Base-by-base conservation (phyloP, 2,329 filamentous ascomycete genomes). In the Penicillium griseofulvum region DNA sequence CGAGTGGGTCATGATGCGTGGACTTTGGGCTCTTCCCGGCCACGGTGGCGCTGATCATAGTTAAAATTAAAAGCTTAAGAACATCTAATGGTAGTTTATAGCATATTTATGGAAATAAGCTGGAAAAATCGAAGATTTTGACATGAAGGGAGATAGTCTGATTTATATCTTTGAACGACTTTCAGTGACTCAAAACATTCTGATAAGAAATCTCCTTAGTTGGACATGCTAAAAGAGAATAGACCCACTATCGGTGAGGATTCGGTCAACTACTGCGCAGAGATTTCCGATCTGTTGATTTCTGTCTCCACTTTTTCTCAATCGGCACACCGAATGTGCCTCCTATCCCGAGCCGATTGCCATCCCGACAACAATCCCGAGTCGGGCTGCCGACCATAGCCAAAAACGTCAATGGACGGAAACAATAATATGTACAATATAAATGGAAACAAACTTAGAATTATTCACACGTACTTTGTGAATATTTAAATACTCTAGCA, bases 271-370 rank as follows among this genome's bases (percentile, higher is more conserved):
- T 56, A 51, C 60, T 56, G 56, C 19, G 59, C 54, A 60, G 56
- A 60, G 56, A 56, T 56, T 62, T 60, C 42, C 47, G 55, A 57
- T 63, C 55, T n/a, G 56, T 52, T 55, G 55, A 46, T 44, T 42
- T 55, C 39, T 42, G 55, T 14, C 33, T 33, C 63, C 61, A 63
- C 61, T 33, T 4, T 24, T 28, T 33, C 59, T 61, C 31, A 61
- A 57, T 65, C 63, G 63, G 63, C 62, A 65, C 62, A 65, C 63
- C 63, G 63, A 65, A 37, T 48, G 47, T 57, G 42, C 34, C 44
- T 34, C 19, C 31, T 42, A 31, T 60, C 46, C 61, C 62, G 61
- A 55, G 36, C 53, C 53, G 49, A 55, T 19, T 24, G 16, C 8
- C 4, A 46, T 52, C 31, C 53, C 53, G 49, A 55, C 24, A 29